Conservation (phyloP, 441 rosid genomes). For the Croton setiger region DNA sequence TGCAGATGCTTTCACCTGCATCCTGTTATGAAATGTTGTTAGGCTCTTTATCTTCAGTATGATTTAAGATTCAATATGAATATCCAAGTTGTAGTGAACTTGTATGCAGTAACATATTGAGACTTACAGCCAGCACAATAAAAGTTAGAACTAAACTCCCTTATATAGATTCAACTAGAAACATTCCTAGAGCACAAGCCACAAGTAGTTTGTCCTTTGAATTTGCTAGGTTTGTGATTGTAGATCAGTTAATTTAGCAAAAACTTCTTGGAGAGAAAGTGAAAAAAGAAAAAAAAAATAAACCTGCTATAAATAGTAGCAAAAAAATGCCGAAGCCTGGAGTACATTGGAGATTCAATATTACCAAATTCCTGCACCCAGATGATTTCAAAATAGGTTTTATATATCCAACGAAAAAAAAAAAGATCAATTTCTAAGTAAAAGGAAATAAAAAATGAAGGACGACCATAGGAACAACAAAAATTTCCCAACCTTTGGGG, state of each 20-base stretch:
- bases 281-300: constrained; percentile 3
- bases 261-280: not conserved
- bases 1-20: constrained; percentile 66
- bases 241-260: not conserved
- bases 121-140: not conserved
- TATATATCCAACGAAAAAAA: not conserved
- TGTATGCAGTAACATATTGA: not conserved
- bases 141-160: not conserved
- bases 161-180: not conserved
- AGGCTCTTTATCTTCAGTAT: not conserved
- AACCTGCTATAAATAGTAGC: constrained; percentile 71
- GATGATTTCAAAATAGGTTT: constrained; percentile 11
- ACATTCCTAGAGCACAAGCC: not conserved
- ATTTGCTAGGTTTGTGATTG: not conserved
- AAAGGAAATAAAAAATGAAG: not conserved
- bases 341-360: constrained; percentile 75
- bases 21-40: constrained; percentile 40
- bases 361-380: constrained; percentile 82
- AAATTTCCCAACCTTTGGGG: not conserved
- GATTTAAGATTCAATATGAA: not conserved
- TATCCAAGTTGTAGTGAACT: not conserved
- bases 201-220: not conserved
- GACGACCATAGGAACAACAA: not conserved
- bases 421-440: no score
- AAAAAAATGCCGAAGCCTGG: constrained; percentile 67